Conservation (phyloP, 495 filamentous ascomycete species). For the Hyaloscypha hepaticicola region DNA sequence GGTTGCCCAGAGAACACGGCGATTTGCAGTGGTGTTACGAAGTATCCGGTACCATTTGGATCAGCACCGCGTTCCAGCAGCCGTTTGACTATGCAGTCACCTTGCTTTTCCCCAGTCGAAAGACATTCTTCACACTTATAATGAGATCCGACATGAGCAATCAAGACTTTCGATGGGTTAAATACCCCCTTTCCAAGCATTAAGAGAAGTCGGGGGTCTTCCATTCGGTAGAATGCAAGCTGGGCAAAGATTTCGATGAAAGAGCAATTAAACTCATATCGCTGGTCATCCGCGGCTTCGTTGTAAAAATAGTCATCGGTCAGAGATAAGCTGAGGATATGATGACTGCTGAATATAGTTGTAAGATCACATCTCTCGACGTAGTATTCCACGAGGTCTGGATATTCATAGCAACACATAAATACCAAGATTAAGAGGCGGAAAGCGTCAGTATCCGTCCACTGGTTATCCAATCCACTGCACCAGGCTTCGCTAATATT, state of each 20-base stretch:
- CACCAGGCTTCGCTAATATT: too few species aligned
- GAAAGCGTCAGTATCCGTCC: neutral
- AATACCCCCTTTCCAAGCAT: neutral
- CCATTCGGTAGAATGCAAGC: neutral
- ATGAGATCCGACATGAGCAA: neutral
- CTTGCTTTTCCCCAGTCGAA: neutral
- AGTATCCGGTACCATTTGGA: neutral
- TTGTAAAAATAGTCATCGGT: neutral
- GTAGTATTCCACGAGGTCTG: neutral
- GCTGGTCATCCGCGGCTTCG: neutral
- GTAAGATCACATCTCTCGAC: neutral
- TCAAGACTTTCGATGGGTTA: neutral
- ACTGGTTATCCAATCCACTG: too few species aligned
- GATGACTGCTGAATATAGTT: neutral
- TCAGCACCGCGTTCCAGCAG: neutral
- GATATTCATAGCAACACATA: neutral
- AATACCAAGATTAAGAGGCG: neutral
- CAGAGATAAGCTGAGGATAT: neutral
- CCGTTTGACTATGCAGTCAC: neutral
- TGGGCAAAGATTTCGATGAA: neutral
- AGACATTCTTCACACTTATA: neutral
- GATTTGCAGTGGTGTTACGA: neutral
- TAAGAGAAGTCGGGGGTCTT: neutral
- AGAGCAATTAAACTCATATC: neutral
- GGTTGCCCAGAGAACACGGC: neutral